Percentiles rank a stretch among this genome's conserved stretches.
Evolutionary conservation across 1,284 basidiomycete species (phyloP).

Genomic region (Boletus semigastroideus): DNA sequence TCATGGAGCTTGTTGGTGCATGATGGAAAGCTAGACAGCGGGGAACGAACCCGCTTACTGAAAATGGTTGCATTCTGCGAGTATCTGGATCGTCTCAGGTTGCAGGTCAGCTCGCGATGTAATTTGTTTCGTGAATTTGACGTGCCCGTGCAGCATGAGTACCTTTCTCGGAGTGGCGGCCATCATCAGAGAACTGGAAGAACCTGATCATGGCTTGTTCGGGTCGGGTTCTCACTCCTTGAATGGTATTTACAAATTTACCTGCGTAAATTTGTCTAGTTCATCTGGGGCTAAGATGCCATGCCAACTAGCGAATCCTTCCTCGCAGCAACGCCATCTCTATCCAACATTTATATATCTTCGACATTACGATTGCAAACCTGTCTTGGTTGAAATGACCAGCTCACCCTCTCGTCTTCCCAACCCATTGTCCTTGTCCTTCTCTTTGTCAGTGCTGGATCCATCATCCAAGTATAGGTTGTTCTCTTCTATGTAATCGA

Average conservation of each 20-base stretch:
- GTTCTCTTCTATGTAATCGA: slow-evolving; percentile 91
- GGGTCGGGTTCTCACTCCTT: background rate
- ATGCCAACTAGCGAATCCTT: background rate
- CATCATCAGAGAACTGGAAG: slow-evolving; percentile 14
- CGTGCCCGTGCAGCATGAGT: slow-evolving; percentile 34
- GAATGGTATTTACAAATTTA: background rate
- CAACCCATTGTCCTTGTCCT: slow-evolving; percentile 34
- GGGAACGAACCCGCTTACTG: slow-evolving; percentile 66
- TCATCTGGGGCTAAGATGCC: background rate
- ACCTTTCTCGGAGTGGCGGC: slow-evolving; percentile 24
- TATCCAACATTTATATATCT: background rate
- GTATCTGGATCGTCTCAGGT: slow-evolving; percentile 54
- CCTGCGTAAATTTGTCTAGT: background rate
- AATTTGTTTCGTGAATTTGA: background rate
- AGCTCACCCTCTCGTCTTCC: slow-evolving; percentile 23
- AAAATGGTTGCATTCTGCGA: slow-evolving; percentile 81
- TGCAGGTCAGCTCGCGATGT: slow-evolving; percentile 11
- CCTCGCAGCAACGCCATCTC: background rate
- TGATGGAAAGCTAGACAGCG: background rate
- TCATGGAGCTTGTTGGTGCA: slow-evolving; percentile 8
- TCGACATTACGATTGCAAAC: slow-evolving; percentile 4
- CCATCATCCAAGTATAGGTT: slow-evolving; percentile 71
- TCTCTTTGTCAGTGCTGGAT: slow-evolving; percentile 38
- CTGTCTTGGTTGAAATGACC: slow-evolving; percentile 10
- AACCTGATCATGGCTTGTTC: background rate